Percentiles rank a stretch among this genome's conserved stretches.
phyloP scores from a whole-genome alignment of 306 rosid species.

The Dalbergia cochinchinensis region DNA sequence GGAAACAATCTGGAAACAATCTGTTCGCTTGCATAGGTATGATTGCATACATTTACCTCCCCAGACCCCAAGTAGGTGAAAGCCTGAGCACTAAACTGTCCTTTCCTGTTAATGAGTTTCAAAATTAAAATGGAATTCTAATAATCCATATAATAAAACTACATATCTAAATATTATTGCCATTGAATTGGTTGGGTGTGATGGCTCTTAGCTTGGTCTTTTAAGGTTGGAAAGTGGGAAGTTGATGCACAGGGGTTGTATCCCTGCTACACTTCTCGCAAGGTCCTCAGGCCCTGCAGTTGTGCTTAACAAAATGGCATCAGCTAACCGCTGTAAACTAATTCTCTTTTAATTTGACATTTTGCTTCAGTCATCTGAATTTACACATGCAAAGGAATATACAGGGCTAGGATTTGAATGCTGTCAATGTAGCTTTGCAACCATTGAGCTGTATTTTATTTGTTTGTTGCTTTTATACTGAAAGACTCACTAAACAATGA shows the following conservation, averaged over 20 bases:
- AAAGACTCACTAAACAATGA: conserved; percentile 21
- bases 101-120: too few species aligned
- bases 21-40: too few species aligned
- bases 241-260: background rate
- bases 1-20: too few species aligned
- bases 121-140: too few species aligned
- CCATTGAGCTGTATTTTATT: background rate
- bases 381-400: conserved; percentile 11
- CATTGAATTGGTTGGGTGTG: background rate
- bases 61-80: too few species aligned
- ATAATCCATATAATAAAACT: background rate
- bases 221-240: background rate
- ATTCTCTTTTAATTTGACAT: background rate
- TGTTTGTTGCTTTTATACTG: background rate
- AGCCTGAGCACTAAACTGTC: too few species aligned
- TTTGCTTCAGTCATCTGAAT: conserved; percentile 14
- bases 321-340: conserved; percentile 4
- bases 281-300: background rate
- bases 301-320: background rate
- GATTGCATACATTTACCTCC: too few species aligned
- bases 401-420: background rate
- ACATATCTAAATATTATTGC: background rate
- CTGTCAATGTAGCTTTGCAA: conserved; percentile 2
- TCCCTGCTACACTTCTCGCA: conserved; percentile 23
- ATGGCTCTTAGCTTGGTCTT: conserved; percentile 14